These are phyloP conservation scores for Tolypocladium ovalisporum DNA, from an alignment of 2,329 filamentous ascomycete species.

Conservation along the genomic window DNA sequence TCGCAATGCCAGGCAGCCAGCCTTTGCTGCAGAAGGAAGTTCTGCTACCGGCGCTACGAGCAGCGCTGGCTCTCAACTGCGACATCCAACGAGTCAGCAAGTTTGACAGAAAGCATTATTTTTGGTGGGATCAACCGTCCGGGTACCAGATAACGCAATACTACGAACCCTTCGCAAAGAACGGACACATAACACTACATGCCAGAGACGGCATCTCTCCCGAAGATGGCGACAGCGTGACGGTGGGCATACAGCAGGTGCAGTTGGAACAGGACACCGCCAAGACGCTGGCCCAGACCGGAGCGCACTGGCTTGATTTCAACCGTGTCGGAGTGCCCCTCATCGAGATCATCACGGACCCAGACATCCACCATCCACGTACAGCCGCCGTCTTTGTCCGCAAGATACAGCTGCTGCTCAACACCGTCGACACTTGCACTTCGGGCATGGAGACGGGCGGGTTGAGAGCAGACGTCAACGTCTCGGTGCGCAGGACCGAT, in stretches of 20 bases:
- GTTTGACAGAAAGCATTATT: constrained; percentile 97
- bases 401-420: constrained; percentile 75
- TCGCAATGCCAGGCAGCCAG: constrained; percentile 80
- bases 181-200: constrained; percentile 62
- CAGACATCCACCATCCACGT: constrained; percentile 75
- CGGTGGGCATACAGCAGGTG: constrained; percentile 79
- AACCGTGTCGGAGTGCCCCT: constrained; percentile 86
- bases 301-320: constrained; percentile 75
- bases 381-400: constrained; percentile 82
- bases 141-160: constrained; percentile 98
- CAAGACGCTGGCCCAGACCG: constrained; percentile 74
- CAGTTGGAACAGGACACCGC: constrained; percentile 98
- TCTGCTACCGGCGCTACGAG: constrained; percentile 79
- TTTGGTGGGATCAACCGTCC: constrained; percentile 94
- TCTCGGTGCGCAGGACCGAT: constrained; percentile 62
- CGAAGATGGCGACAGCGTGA: constrained; percentile 59
- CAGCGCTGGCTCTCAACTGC: constrained; percentile 76
- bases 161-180: constrained; percentile 60
- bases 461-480: constrained; percentile 87
- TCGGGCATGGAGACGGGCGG: constrained; percentile 91
- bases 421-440: constrained; percentile 72
- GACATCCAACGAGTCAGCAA: constrained; percentile 63
- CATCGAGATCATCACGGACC: constrained; percentile 89
- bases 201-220: constrained; percentile 69
- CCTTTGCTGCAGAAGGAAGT: constrained; percentile 76